These are phyloP conservation scores for Aspergillus awamori DNA, from an alignment of 2,329 filamentous ascomycete genomes.

Conservation along the genomic window DNA sequence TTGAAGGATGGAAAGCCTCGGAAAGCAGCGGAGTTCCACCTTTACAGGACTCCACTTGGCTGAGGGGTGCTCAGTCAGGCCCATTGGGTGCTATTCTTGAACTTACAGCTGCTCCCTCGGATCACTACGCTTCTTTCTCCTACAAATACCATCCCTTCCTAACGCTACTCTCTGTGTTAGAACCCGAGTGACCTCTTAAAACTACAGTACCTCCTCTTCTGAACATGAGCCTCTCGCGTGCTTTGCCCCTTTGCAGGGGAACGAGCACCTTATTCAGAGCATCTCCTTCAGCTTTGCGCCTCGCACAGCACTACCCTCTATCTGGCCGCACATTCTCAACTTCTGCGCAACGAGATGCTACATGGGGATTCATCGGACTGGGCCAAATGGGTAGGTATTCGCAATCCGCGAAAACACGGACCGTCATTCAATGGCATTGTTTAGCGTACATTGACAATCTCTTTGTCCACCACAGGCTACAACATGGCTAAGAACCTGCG, in stretches of 20 bases:
- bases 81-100: neutral
- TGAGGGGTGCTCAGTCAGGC: neutral
- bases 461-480: constrained; percentile 55
- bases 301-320: neutral
- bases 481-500: constrained; percentile 74
- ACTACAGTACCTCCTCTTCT: neutral
- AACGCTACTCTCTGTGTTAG: neutral
- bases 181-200: too few relatives aligned
- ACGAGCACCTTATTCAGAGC: constrained; percentile 15
- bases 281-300: neutral
- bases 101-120: neutral
- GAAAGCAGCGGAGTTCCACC: constrained; percentile 17
- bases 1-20: constrained; percentile 13
- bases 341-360: constrained; percentile 48
- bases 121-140: neutral
- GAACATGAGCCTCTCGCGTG: constrained; percentile 21
- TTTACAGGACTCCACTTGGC: neutral
- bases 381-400: constrained; percentile 60
- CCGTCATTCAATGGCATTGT: neutral
- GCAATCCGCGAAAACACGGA: neutral
- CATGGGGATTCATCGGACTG: constrained; percentile 63
- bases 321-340: constrained; percentile 49
- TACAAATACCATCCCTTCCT: neutral
- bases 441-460: constrained; percentile 1
- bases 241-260: constrained; percentile 18